Conservation (phyloP, 1,284 basidiomycete species). For the Moniliella sp. region DNA sequence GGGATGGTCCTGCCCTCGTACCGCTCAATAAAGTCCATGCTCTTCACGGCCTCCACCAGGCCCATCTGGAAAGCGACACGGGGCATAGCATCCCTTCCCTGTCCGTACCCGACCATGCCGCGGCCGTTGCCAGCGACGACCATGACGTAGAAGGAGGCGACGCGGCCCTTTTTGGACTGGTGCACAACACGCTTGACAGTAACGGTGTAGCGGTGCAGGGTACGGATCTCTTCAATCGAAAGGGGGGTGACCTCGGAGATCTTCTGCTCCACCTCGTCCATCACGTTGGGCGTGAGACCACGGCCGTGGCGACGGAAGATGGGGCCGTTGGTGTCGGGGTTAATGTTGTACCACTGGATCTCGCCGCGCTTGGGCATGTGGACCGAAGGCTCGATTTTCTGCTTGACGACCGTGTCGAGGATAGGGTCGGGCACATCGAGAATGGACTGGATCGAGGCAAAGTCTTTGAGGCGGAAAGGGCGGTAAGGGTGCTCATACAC, state of each 20-base stretch:
- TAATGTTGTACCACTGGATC: slow-evolving; percentile 1
- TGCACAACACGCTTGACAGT: slow-evolving; percentile 43
- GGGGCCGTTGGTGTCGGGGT: background rate
- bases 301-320: slow-evolving; percentile 1
- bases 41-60: slow-evolving; percentile 59
- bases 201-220: slow-evolving; percentile 25
- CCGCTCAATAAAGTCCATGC: slow-evolving; percentile 69
- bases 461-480: background rate
- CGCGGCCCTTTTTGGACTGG: slow-evolving; percentile 69
- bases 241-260: slow-evolving; percentile 21
- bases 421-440: slow-evolving; percentile 2
- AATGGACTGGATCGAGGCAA: slow-evolving; percentile 2
- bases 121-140: slow-evolving; percentile 60
- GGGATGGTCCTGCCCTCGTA: slow-evolving; percentile 77
- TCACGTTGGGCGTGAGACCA: background rate
- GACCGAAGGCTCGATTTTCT: background rate
- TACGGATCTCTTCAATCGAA: slow-evolving; percentile 14
- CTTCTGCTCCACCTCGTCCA: background rate
- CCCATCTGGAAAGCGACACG: slow-evolving; percentile 48
- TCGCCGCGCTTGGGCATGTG: background rate
- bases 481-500: too few relatives aligned
- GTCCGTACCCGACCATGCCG: slow-evolving; percentile 71
- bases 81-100: slow-evolving; percentile 54
- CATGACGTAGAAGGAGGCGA: slow-evolving; percentile 46
- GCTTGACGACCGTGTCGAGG: slow-evolving; percentile 1